Evolutionary conservation across 352 stramenopile genomes (phyloP), one percentile per base, ranked within the genome.

Genomic region (Halophytophthora polymorphica): DNA sequence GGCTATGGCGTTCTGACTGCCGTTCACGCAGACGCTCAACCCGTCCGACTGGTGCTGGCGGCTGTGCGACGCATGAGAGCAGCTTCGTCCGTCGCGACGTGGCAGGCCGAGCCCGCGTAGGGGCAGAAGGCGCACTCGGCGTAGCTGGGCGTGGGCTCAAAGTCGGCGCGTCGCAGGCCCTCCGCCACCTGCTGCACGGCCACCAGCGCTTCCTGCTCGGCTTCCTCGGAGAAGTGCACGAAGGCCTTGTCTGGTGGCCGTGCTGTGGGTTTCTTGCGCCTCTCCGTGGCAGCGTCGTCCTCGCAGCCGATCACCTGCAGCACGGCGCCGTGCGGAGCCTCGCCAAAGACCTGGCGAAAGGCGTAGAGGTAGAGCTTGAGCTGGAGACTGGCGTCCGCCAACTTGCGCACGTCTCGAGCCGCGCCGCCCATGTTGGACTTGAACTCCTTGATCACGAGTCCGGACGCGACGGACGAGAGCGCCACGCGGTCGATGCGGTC

Each of bases 281-380:
- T 38, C 18, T 28, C 35, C 12, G 43, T 54, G 18, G 41, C 25
- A 36, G 28, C 44, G 10, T 40, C 40, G 17, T 59, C 59, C 2
- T 61, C 66, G n/a, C 50, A 60, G 7, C 77, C 71, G 45, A 89
- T 77, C 56, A 88, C 60, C 47, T 89, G 68, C 46, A 94, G 53
- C 3, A 70, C 64, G 10, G 78, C 77, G 6, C 81, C 81, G 19
- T 64, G 64, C 6, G 81, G 81, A 6, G 69, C 46, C n/a, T 66
- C 45, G 3, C 75, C 77, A 28, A 85, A 76, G 6, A 89, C 55
- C n/a, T 68, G 56, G 31, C 70, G 62, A 45, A 79, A 92, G 17
- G 83, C 83, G 42, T 86, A 81, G 77, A 91, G 71, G 56, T 94
- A 94, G 44, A 91, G 55, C 64, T 92, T 76, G 14, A 94, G 71